Base-by-base conservation (phyloP, 768 basidiomycete species). In the Podaxis sp. region DNA sequence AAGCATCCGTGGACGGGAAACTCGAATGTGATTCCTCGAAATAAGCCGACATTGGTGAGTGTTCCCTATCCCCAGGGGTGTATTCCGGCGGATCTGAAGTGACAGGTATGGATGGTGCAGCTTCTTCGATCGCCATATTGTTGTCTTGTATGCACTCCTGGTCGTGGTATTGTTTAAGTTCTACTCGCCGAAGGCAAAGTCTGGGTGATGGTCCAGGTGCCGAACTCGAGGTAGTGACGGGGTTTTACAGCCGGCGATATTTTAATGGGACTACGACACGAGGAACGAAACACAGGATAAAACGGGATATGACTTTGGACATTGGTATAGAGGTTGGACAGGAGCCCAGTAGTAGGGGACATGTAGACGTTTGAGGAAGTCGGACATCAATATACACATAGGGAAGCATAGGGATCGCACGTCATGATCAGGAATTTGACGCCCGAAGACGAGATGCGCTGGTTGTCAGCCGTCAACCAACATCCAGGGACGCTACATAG, bases 1-100 rank as follows among this genome's bases (percentile, higher is more conserved):
- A 46, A 46, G 44, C 2, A 8, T 59, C 48, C 11, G 44, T 19
- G 15, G 17, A 11, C 13, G 33, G 36, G 33, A 8, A 40, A n/a
- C 30, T 49, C 13, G 57, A n/a, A 26, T 15, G 15, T 49, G 33
- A 42, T 19, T 42, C 57, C 11, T 49, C 57, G 33, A 59, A 51
- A 28, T 49, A 30, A 51, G 46, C 57, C 7, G 57, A 59, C 11
- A 59, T 48, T 26, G 57, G 57, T 59, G 57, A 49, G 22, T 49
- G 4, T 19, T 59, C 46, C 26, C 48, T 26, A 22, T 48, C 44
- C 19, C 33, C 57, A 9, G 13, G 22, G 1, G 44, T 22, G 46
- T 59, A 59, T 59, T 59, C 57, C 11, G 57, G 57, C 13, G 57
- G 57, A 22, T 59, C 30, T 22, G 42, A 28, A n/a, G 19, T 36